phyloP scores from a whole-genome alignment of 306 rosid genomes.

The Crataegus laevigata region DNA sequence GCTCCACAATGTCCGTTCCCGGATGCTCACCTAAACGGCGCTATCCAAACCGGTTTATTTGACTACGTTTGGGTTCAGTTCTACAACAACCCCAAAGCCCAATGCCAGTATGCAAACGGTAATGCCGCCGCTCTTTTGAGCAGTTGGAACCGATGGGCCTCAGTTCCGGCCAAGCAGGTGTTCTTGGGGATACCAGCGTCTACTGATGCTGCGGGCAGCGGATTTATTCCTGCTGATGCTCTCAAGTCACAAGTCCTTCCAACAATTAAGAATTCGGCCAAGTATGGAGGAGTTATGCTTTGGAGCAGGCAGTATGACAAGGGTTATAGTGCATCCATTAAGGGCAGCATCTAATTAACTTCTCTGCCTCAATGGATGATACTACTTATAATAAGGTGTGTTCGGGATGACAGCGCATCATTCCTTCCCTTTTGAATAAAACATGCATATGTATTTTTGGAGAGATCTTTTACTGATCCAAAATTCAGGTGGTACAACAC shows the following conservation, averaged over 20 bases:
- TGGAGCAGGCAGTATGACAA: slow-evolving; percentile 36
- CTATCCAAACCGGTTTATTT: slow-evolving; percentile 45
- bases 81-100: slow-evolving; percentile 53
- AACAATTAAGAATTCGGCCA: slow-evolving; percentile 26
- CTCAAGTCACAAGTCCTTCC: slow-evolving; percentile 39
- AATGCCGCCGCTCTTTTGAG: slow-evolving; percentile 27
- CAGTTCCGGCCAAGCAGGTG: slow-evolving; percentile 23
- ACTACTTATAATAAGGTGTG: too few species aligned
- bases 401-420: too few species aligned
- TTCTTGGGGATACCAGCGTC: slow-evolving; percentile 63
- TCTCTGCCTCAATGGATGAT: not conserved
- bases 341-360: slow-evolving; percentile 8
- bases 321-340: slow-evolving; percentile 34
- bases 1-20: slow-evolving; percentile 65
- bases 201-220: slow-evolving; percentile 34
- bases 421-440: too few species aligned
- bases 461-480: too few species aligned
- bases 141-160: slow-evolving; percentile 46
- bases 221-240: slow-evolving; percentile 36
- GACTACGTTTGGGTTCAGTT: slow-evolving; percentile 69
- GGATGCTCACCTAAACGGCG: slow-evolving; percentile 27
- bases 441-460: too few species aligned
- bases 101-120: slow-evolving; percentile 31
- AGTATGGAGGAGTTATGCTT: slow-evolving; percentile 65
- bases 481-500: too few species aligned